Evolutionary conservation across 352 stramenopile species (phyloP).

Genomic region (Globisporangium echinulatum): DNA sequence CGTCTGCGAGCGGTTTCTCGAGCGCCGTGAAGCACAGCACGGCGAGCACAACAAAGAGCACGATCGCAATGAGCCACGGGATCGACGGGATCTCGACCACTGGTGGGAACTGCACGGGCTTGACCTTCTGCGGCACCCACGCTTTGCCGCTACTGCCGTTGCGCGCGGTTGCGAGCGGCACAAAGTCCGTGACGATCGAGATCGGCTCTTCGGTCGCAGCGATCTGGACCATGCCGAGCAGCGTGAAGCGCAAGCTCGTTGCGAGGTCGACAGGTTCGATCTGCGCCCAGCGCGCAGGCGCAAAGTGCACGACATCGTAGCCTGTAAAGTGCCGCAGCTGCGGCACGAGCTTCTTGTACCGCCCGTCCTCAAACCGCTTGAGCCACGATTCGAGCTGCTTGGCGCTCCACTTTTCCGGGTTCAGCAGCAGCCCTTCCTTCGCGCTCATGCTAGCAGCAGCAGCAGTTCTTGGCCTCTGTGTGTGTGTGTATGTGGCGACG

Average conservation of each 20-base stretch:
- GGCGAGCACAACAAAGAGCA: conserved; percentile 45
- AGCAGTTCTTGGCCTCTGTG: conserved; percentile 27
- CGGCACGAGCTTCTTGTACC: conserved; percentile 46
- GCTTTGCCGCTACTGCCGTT: background rate
- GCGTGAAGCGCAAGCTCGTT: conserved; percentile 77
- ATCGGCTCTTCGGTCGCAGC: conserved; percentile 49
- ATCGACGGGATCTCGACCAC: conserved; percentile 76
- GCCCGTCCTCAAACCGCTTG: conserved; percentile 61
- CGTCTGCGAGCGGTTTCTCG: conserved; percentile 39
- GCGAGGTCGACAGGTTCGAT: conserved; percentile 58
- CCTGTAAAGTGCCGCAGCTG: conserved; percentile 58
- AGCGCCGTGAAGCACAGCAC: conserved; percentile 79
- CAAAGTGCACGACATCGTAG: conserved; percentile 65
- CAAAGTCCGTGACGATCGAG: conserved; percentile 78
- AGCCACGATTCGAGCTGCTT: conserved; percentile 80
- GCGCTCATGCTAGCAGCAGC: conserved; percentile 79
- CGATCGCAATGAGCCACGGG: conserved; percentile 31
- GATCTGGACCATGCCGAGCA: conserved; percentile 83
- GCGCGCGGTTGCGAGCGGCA: conserved; percentile 28
- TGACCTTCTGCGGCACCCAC: conserved; percentile 19
- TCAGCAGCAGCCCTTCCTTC: conserved; percentile 79
- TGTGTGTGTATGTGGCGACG: background rate
- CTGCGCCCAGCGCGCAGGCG: conserved; percentile 43
- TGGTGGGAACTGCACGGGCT: conserved; percentile 70
- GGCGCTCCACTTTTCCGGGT: conserved; percentile 74